These are phyloP conservation scores for Penicillium maclennaniae DNA, from an alignment of 495 filamentous ascomycete genomes.

Conservation along the genomic window DNA sequence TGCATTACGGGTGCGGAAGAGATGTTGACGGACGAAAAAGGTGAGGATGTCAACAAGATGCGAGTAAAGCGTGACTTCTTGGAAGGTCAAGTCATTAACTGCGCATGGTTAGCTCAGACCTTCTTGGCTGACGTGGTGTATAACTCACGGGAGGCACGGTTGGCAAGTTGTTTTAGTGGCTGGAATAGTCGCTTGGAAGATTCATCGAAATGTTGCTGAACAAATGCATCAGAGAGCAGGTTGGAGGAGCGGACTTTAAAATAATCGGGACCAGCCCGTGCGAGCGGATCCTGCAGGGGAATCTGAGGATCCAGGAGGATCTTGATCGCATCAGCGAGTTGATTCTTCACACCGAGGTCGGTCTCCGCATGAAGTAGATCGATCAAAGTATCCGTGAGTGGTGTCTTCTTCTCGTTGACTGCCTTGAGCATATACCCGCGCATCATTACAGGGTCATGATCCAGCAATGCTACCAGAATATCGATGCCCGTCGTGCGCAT, in stretches of 20 bases:
- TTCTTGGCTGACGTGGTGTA: not conserved
- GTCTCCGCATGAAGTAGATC: slow-evolving; percentile 87
- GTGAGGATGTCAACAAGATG: slow-evolving; percentile 93
- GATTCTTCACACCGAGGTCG: slow-evolving; percentile 92
- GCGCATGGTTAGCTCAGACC: slow-evolving; percentile 10
- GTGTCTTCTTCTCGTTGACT: slow-evolving; percentile 78
- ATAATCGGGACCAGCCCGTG: slow-evolving; percentile 66
- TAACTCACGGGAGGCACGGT: slow-evolving; percentile 53
- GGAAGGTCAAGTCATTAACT: slow-evolving; percentile 64
- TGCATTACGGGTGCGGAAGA: slow-evolving; percentile 82
- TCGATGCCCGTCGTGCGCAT: slow-evolving; percentile 92
- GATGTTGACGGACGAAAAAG: slow-evolving; percentile 89
- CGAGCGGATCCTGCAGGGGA: slow-evolving; percentile 56
- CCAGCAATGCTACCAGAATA: slow-evolving; percentile 88
- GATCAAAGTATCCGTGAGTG: slow-evolving; percentile 90
- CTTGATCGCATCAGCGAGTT: slow-evolving; percentile 93
- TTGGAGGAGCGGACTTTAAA: slow-evolving; percentile 61
- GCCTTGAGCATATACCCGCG: slow-evolving; percentile 87
- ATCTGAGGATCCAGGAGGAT: slow-evolving; percentile 84
- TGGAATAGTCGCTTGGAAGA: slow-evolving; percentile 84
- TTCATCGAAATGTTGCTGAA: slow-evolving; percentile 84
- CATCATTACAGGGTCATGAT: slow-evolving; percentile 93
- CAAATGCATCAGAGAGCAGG: slow-evolving; percentile 79
- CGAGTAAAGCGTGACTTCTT: slow-evolving; percentile 82
- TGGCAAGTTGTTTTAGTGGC: slow-evolving; percentile 78